Evolutionary conservation across 352 stramenopile species (phyloP), one percentile per base, ranked within the genome.

Genomic region (Pythium sukuiense): DNA sequence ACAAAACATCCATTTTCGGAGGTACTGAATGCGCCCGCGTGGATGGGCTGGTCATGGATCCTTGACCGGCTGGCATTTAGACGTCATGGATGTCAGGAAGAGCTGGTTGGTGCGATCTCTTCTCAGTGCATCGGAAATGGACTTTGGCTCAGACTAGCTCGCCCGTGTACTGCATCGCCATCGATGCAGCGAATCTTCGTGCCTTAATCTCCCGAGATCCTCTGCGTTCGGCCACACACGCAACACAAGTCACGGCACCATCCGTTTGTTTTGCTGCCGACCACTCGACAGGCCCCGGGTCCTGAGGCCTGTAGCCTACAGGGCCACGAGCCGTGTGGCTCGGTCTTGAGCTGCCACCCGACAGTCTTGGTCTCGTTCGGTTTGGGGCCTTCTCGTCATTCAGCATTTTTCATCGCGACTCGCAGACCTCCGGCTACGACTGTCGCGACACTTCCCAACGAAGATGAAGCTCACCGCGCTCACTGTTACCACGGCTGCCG

Each of bases 401-500:
- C 43, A 29, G 18, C 45, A 59, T 56, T 53, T 61, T 65, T 30
- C 63, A n/a, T 61, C 62, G 55, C 27, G 33, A n/a, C 20, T 55
- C 14, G 18, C 61, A 59, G 4, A 52, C 41, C 24, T 52, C 20
- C n/a, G 8, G 8, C n/a, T 11, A 6, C 1, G 45, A 57, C 24
- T 32, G 27, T 60, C 43, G 53, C n/a, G 20, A 30, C 26, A 1
- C 8, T 24, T 49, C 37, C 48, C 13, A 37, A 9, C 30, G 9
- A n/a, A n/a, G 8, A 60, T 60, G 52, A 61, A 65, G 30, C 29
- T 61, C 24, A 6, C 46, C 5, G 59, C 59, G 8, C 14, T 61
- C 20, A 53, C 45, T 27, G 55, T 57, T 26, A 55, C 55, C 6
- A 37, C 54, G 13, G 48, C 55, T 37, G 61, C 61, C 27, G 35